Evolutionary conservation across 495 filamentous ascomycete genomes (phyloP), one percentile per base, ranked within the genome.

Genomic region (Podospora anserina): DNA sequence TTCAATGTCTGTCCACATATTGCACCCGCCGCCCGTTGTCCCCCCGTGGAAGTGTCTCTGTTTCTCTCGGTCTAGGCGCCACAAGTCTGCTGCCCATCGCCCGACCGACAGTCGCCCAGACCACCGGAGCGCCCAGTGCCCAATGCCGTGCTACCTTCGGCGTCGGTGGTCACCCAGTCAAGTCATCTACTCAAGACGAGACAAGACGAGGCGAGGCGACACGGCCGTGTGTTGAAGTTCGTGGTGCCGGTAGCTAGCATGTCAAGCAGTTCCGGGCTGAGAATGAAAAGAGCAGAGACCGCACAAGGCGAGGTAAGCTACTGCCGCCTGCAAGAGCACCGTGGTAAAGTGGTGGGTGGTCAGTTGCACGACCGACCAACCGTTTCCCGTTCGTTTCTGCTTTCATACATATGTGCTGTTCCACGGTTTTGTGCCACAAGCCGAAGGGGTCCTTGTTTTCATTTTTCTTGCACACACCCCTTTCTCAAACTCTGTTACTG

Each of bases 201-300:
- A 61, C 59, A 27, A 63, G 61, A 63, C 61, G 61, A 63, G 61
- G 49, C 61, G 30, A 63, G 30, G 30, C 30, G 7, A 30, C 59
- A 26, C 59, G 59, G 16, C 11, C 59, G 59, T 59, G 19, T 6
- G 19, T 16, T 59, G 16, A 5, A 49, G 39, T 49, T 5, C 9
- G 13, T 49, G 39, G n/a, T 58, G 19, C 55, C 18, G 55, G 55
- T 58, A 58, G 5, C 15, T 58, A 58, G 5, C 15, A 16, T 49
- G 39, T 58, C 55, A 23, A 58, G 26, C 13, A 20, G 9, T 58
- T 19, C 39, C 39, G 7, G 7, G 39, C 39, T 58, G 55, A 58
- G 55, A 23, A 23, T 23, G 23, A 23, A 57, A 18, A 7, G 54
- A 23, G 54, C 3, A 39, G 54, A 58, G 55, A 34, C 4, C 15